Base-by-base conservation (phyloP, 208 protist species). In the Crithidia brevicula region DNA sequence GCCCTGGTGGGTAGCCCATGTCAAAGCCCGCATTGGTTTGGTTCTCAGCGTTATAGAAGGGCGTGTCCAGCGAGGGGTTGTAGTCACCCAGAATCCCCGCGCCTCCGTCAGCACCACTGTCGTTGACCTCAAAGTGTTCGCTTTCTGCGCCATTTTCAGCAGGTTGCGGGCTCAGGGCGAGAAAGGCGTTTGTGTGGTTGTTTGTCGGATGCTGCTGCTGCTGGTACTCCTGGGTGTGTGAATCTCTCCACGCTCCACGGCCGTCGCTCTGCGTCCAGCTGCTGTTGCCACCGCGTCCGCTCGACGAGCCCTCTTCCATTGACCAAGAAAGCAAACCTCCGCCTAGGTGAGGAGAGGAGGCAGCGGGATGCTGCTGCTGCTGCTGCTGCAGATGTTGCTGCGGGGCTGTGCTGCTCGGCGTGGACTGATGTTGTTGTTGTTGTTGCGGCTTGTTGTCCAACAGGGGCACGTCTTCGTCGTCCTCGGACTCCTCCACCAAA, bases 311-410 rank as follows among this genome's bases (percentile, higher is more conserved):
- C 20, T 59, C 52, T 11, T 69, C 57, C 57, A 65, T 65, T 38
- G 47, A 73, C 46, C 46, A 75, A 13, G 69, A 75, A 23, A 75
- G 69, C 42, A 75, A 30, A 16, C 46, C 56, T 20, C 61, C 69
- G 20, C 33, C 61, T 22, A 69, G 61, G 10, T 23, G 47, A 9
- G 42, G 40, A 3, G 60, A 54, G 4, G 59, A 6, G 25, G 47
- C 25, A 1, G 34, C 10, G 15, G 40, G 34, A n/a, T 8, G 33
- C 28, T 8, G 47, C 30, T 59, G 51, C 23, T 75, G 69, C 40
- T 63, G 52, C 43, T 56, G 50, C 51, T 18, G 63, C 62, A 43
- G 59, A 18, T 40, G 34, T n/a, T n/a, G n/a, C n/a, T n/a, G n/a
- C n/a, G n/a, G n/a, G n/a, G n/a, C n/a, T n/a, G n/a, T n/a, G n/a